phyloP scores from a whole-genome alignment of 495 filamentous ascomycete genomes.

The Penicillium ucsense region DNA sequence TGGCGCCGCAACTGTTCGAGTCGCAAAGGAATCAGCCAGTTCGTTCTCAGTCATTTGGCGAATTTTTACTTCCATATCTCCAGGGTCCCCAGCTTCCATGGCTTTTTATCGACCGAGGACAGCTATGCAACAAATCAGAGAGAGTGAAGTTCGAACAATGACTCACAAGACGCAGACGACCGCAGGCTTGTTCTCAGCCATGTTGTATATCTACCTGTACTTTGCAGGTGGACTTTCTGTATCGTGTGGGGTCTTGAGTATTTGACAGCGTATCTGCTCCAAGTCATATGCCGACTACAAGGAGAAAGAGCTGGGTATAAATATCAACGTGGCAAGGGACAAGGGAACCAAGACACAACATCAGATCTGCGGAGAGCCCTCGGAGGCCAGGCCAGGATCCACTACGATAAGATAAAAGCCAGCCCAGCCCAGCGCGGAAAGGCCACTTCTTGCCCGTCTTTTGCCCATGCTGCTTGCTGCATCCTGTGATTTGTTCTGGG shows the following conservation, averaged over 20 bases:
- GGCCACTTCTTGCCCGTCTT: constrained; percentile 1
- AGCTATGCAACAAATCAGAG: no score
- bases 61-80: no score
- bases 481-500: no score
- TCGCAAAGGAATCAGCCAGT: constrained; percentile 3
- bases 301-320: no score
- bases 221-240: constrained; percentile 23
- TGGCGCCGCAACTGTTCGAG: constrained; percentile 57
- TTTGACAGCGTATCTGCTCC: no score
- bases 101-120: no score
- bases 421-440: constrained; percentile 1
- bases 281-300: no score
- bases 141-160: background rate
- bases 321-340: background rate
- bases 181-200: constrained; percentile 38
- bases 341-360: no score
- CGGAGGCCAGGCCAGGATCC: background rate
- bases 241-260: background rate
- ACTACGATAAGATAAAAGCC: constrained; percentile 12
- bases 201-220: background rate
- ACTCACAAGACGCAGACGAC: constrained; percentile 79
- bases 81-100: no score
- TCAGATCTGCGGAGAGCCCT: background rate
- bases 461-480: background rate
- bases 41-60: background rate